Evolutionary conservation across 2,329 filamentous ascomycete genomes (phyloP).

Genomic region (Penicillium sp.): DNA sequence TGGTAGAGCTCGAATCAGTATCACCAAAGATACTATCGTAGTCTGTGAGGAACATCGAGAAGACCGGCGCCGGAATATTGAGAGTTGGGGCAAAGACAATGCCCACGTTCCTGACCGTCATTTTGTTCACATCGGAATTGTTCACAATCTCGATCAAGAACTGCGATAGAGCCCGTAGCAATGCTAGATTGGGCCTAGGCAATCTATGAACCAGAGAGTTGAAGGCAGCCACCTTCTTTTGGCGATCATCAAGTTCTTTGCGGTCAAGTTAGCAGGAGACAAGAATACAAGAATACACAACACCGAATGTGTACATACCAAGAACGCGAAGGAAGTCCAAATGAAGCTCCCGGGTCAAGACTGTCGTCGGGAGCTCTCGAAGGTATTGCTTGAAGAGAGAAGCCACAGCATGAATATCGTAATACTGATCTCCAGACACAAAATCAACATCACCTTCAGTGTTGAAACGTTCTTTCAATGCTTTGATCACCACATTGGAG

Average conservation of each 20-base stretch:
- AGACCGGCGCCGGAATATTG: slow-evolving; percentile 92
- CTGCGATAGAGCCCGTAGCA: slow-evolving; percentile 79
- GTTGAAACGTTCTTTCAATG: slow-evolving; percentile 89
- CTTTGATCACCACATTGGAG: slow-evolving; percentile 93
- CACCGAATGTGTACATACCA: slow-evolving; percentile 41
- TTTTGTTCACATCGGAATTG: slow-evolving; percentile 88
- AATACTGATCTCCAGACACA: slow-evolving; percentile 72
- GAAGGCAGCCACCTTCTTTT: slow-evolving; percentile 73
- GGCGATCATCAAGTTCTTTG: slow-evolving; percentile 67
- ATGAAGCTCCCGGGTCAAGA: slow-evolving; percentile 86
- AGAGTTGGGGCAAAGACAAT: slow-evolving; percentile 97
- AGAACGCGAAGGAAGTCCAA: slow-evolving; percentile 82
- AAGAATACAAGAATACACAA: neutral
- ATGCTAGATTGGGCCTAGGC: slow-evolving; percentile 73
- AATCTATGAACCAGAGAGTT: slow-evolving; percentile 76
- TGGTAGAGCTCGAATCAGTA: slow-evolving; percentile 44
- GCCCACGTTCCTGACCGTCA: slow-evolving; percentile 95
- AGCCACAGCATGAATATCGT: slow-evolving; percentile 94
- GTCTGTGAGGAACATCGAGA: slow-evolving; percentile 89
- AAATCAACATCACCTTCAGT: slow-evolving; percentile 87
- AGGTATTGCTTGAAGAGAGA: slow-evolving; percentile 92
- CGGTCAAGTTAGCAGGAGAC: slow-evolving; percentile 13
- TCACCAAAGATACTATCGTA: slow-evolving; percentile 81
- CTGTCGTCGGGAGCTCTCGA: slow-evolving; percentile 84
- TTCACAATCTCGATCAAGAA: slow-evolving; percentile 92